Evolutionary conservation across 805 yeast genomes (phyloP), one percentile per base, ranked within the genome.

Genomic region (Candida maesae): DNA sequence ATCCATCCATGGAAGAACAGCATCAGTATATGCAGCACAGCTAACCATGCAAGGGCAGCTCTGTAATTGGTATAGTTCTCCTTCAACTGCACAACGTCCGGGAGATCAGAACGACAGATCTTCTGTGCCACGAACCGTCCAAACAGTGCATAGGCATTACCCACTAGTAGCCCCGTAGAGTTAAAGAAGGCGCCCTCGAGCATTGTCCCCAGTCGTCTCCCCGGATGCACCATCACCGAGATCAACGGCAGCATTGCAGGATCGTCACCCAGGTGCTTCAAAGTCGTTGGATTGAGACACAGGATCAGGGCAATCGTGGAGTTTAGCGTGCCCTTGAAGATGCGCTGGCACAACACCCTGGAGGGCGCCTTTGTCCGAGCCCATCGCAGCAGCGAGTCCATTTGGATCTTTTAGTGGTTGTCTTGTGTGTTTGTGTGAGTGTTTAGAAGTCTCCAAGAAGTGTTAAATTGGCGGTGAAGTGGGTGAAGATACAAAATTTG

Each of bases 211-310:
- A 71, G 59, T 37, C 78, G 61, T 46, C 76, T 63, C 0, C 78
- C 77, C 2, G 77, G 76, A 47, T 71, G 75, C 5, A 69, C 68
- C 52, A 68, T 70, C 13, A 72, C 76, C 2, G 75, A 65, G 5
- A 70, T 63, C 30, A 73, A 47, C 0, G 74, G 71, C 10, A 72
- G 51, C 66, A 73, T 65, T 10, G 71, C 70, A 1, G 73, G 68
- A 27, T 69, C 66, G 5, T 51, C 50, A 5, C 77, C 77, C 14
- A 73, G 33, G 9, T 48, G 54, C 9, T 33, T 46, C 19, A 66
- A 47, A 1, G 69, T 61, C 15, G 60, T 55, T 0, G 69, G 67
- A 4, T 67, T 64, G 19, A 71, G 47, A 39, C 70, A 65, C 24
- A 72, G 60, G 3, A 68, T 64, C 24, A 70, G 63, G 14, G 75